Conservation (phyloP, 441 rosid genomes). For the Eruca vesicaria region DNA sequence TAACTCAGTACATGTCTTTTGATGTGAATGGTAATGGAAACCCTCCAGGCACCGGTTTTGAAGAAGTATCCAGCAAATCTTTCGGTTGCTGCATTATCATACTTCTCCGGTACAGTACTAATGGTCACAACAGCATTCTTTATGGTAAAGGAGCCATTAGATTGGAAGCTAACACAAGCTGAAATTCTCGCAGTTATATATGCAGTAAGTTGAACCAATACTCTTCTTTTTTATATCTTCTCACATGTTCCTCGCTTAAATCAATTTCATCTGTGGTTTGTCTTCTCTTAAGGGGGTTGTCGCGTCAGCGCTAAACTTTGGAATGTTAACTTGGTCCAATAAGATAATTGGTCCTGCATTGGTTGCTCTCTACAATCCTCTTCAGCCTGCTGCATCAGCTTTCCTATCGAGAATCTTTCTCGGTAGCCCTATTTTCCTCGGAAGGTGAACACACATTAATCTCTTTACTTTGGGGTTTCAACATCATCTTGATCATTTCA, state of each 20-base stretch:
- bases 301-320: constrained; percentile 90
- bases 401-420: constrained; percentile 83
- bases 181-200: constrained; percentile 83
- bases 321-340: constrained; percentile 92
- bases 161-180: constrained; percentile 80
- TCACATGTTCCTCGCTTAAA: background rate
- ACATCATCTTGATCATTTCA: background rate
- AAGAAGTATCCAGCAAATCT: constrained; percentile 84
- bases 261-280: background rate
- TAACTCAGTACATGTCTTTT: constrained; percentile 15
- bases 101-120: constrained; percentile 73
- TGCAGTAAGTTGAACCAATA: constrained; percentile 64
- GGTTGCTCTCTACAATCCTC: constrained; percentile 96
- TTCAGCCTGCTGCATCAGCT: constrained; percentile 94
- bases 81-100: constrained; percentile 83
- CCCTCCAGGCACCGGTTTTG: constrained; percentile 79
- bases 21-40: constrained; percentile 16
- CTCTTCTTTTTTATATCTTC: background rate
- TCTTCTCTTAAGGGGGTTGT: constrained; percentile 57
- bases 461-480: background rate
- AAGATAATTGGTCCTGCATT: constrained; percentile 93
- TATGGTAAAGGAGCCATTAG: constrained; percentile 64
- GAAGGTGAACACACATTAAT: constrained; percentile 55
- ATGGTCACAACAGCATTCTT: constrained; percentile 76
- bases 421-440: constrained; percentile 87